Percentiles rank a stretch among this genome's conserved stretches.
Evolutionary conservation across 257 asterid genomes (phyloP).

Genomic region (Rauvolfia tetraphylla): DNA sequence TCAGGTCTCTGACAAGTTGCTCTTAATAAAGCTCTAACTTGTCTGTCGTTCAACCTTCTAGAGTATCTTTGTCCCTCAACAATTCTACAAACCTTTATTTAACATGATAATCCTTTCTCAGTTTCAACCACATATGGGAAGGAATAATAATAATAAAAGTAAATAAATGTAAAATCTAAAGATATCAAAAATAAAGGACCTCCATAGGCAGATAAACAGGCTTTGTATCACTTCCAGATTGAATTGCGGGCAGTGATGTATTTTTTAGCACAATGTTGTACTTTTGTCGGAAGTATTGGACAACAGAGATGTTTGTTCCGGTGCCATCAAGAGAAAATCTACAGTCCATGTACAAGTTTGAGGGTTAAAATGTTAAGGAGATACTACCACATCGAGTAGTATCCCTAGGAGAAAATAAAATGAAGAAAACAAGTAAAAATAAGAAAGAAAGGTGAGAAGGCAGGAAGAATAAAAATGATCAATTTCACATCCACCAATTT

Average conservation of each 20-base stretch:
- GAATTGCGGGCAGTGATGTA: slow-evolving; percentile 60
- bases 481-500: background rate
- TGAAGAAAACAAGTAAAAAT: background rate
- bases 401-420: background rate
- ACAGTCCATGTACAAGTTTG: background rate
- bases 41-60: slow-evolving; percentile 49
- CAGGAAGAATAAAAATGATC: no score
- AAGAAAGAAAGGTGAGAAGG: background rate
- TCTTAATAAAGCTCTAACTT: slow-evolving; percentile 53
- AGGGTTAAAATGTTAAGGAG: background rate
- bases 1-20: slow-evolving; percentile 78
- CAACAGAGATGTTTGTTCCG: slow-evolving; percentile 37
- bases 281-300: slow-evolving; percentile 42
- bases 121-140: background rate
- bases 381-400: background rate
- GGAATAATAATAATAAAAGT: background rate
- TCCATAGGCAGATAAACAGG: slow-evolving; percentile 79
- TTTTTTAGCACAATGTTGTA: slow-evolving; percentile 33
- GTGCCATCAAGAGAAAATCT: slow-evolving; percentile 58
- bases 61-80: slow-evolving; percentile 61
- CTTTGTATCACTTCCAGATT: slow-evolving; percentile 53
- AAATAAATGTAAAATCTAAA: background rate
- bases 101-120: background rate
- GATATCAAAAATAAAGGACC: slow-evolving; percentile 31
- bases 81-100: slow-evolving; percentile 47